A percentile compares a stretch with the other conserved stretches of the same genome.
Evolutionary conservation across 2,329 filamentous ascomycete species (phyloP).

Genomic region (Exophiala dermatitidis): DNA sequence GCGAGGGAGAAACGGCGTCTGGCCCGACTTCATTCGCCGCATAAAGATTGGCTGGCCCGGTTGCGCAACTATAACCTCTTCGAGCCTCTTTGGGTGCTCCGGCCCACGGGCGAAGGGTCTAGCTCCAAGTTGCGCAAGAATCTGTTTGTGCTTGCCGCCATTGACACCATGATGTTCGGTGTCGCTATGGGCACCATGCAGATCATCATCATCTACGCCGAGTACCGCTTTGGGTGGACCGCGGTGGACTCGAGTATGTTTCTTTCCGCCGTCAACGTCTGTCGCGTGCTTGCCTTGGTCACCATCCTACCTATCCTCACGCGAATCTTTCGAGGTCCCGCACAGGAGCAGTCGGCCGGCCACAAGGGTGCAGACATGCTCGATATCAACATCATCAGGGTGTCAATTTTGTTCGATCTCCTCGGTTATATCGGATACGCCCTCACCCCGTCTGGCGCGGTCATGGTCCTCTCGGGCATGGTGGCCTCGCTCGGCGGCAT

Average conservation of each 20-base stretch:
- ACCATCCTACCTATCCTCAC: conserved; percentile 69
- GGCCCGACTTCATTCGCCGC: conserved; percentile 33
- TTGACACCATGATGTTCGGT: conserved; percentile 76
- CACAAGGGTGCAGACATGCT: conserved; percentile 67
- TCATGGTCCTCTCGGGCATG: conserved; percentile 67
- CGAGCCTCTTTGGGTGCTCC: conserved; percentile 68
- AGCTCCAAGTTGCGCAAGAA: conserved; percentile 63
- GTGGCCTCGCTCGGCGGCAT: conserved; percentile 74
- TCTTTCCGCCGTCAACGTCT: conserved; percentile 69
- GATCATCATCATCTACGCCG: conserved; percentile 78
- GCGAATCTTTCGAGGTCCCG: conserved; percentile 57
- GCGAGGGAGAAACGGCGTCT: conserved; percentile 61
- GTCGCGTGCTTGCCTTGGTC: conserved; percentile 69
- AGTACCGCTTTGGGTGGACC: conserved; percentile 73
- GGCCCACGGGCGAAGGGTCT: conserved; percentile 60
- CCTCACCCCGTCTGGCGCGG: conserved; percentile 51
- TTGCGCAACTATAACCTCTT: conserved; percentile 59
- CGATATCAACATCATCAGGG: conserved; percentile 69
- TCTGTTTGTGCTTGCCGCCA: conserved; percentile 68
- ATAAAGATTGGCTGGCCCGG: conserved; percentile 33
- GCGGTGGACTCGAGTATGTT: conserved; percentile 74
- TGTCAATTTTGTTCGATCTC: conserved; percentile 68
- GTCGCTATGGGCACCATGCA: conserved; percentile 72
- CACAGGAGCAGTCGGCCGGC: conserved; percentile 32
- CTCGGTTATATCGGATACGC: conserved; percentile 70